Evolutionary conservation across 1,284 basidiomycete species (phyloP).

Genomic region (Taiwanofungus camphoratus): DNA sequence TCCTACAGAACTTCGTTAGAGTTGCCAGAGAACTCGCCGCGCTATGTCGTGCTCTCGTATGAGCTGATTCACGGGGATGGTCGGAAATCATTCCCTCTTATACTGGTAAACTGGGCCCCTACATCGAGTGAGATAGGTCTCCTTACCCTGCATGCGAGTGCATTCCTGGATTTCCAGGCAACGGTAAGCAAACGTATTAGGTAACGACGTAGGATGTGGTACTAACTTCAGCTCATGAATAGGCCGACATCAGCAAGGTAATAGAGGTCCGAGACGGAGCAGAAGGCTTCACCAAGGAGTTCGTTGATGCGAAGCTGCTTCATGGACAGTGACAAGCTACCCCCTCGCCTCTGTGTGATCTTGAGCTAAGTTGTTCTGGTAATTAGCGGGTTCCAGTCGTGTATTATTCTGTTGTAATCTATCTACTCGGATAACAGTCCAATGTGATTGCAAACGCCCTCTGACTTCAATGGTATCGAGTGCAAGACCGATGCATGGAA

Average conservation of each 20-base stretch:
- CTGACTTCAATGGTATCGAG: too few species aligned
- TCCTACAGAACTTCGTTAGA: conserved; percentile 42
- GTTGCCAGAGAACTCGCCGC: conserved; percentile 84
- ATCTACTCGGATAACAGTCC: too few species aligned
- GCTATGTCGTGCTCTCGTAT: conserved; percentile 84
- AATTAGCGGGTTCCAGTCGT: too few species aligned
- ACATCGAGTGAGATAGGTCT: conserved; percentile 67
- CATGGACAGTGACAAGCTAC: too few species aligned
- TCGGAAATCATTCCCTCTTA: conserved; percentile 77
- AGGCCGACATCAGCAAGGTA: conserved; percentile 72
- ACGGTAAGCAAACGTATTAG: conserved; percentile 42
- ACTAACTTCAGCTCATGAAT: conserved; percentile 20
- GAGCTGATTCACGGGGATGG: conserved; percentile 82
- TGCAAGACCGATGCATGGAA: too few species aligned
- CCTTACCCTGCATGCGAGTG: conserved; percentile 81
- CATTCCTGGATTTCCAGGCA: conserved; percentile 73
- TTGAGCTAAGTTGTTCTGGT: too few species aligned
- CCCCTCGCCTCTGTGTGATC: too few species aligned
- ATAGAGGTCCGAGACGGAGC: conserved; percentile 79
- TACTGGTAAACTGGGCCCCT: conserved; percentile 85
- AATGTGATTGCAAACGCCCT: too few species aligned
- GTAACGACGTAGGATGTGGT: too few species aligned
- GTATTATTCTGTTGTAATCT: too few species aligned
- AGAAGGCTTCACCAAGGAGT: conserved; percentile 71
- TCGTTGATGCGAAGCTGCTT: conserved; percentile 60